Base-by-base conservation (phyloP, 441 rosid genomes). In the Adansonia madagascariensis region DNA sequence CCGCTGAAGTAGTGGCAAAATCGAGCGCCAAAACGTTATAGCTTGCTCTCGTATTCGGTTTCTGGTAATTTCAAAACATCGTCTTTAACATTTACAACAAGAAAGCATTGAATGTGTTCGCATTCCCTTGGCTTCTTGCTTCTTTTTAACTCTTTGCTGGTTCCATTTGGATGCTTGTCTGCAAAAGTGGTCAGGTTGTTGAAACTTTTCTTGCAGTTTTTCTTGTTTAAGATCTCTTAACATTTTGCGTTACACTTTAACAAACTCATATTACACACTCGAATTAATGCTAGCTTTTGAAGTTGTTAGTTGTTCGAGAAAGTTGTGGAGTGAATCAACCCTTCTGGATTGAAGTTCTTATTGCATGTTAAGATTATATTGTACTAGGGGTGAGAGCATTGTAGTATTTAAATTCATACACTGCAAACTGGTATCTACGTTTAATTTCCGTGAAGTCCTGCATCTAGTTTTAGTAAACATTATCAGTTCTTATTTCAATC, bases 41-140 rank as follows among this genome's bases (percentile, higher is more conserved):
- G 82, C 91, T 94, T 47, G 97, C 82, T 0, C 53, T 91, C 7
- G 89, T 92, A 20, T 91, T 94, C 66, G 98, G 98, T 77, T 85
- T 93, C 56, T 93, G 98, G 98, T 94, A 93, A 83, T 88, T 91
- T 59, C 98, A 94, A 56, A 94, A 93, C 87, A 88, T 95, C 35
- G 92, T 95, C 80, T 95, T 95, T 85, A 95, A 93, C 85, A 91
- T 95, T 83, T 95, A 89, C 89, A 95, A 93, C 88, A 92, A 93
- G 82, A 90, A 95, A 77, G 94, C 91, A 4, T 82, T 95, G 77
- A 93, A 93, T 47, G 88, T 95, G 75, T 93, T 95, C 78, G 96
- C 99, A 2, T 95, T 83, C 76, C 99, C 98, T 11, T 95, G 99
- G 99, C 93, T 95, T 81, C 95, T 95, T 7, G 99, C 98, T 27